Base-by-base conservation (phyloP, 2,329 filamentous ascomycete genomes). In the Remersonia thermophila region DNA sequence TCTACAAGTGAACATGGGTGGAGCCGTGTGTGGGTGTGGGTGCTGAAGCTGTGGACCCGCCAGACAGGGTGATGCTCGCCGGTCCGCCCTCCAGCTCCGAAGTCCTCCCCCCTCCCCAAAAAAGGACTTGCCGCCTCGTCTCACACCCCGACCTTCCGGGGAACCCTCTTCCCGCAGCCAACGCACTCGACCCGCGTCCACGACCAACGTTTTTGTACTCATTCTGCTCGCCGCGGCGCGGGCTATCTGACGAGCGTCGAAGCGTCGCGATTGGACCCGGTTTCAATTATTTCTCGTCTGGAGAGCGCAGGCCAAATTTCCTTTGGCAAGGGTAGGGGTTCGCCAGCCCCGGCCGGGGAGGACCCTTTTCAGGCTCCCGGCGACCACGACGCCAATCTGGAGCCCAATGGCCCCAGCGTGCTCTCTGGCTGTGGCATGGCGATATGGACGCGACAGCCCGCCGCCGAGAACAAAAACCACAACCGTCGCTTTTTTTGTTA, bases 201-300 rank as follows among this genome's bases (percentile, higher is more conserved):
- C 5, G 48, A 55, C 57, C 58, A 53, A 59, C 63, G 58, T 81
- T 69, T 65, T 75, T 77, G 67, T 72, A 72, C 77, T 83, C 68
- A 51, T 77, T 77, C 51, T 64, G 62, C 60, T 74, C 75, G 61
- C 56, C 57, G 29, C 33, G 37, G 34, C 30, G 38, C 43, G 59
- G 44, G 57, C 62, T 60, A 57, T 62, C 59, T 30, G 52, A 47
- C 35, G 51, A 60, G 55, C 53, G 52, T 53, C 46, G 39, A 53
- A 60, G 36, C 41, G 47, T 32, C 28, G 36, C 28, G 23, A 47
- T 51, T 47, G 42, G 45, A 35, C 39, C 4, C 18, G 12, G 30
- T 41, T 37, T 43, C 28, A 39, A 26, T 36, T 41, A 38, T 47
- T 37, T 49, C 53, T 36, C 3, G 12, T 23, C 33, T 8, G 30